Evolutionary conservation across 192 early-diverging fungal genomes (phyloP).

Genomic region (Backusella morwellensis): DNA sequence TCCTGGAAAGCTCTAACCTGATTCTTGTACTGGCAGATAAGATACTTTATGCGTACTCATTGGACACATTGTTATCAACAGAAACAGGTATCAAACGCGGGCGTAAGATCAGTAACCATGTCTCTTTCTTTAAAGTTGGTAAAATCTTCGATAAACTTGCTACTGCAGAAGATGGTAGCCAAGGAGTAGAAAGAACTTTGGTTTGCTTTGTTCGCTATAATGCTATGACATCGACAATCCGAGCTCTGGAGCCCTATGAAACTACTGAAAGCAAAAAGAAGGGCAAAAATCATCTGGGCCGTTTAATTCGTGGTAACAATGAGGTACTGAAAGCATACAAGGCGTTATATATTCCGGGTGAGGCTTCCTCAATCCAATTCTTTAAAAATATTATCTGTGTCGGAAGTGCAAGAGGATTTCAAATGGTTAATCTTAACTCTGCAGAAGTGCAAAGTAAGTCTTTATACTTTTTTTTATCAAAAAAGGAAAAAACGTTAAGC

Average conservation of each 20-base stretch:
- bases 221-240: conserved; percentile 73
- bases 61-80: conserved; percentile 50
- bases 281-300: conserved; percentile 45
- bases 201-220: conserved; percentile 74
- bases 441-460: conserved; percentile 68
- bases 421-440: conserved; percentile 85
- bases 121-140: conserved; percentile 76
- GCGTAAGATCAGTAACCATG: conserved; percentile 58
- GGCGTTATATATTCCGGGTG: conserved; percentile 93
- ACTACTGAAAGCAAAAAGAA: conserved; percentile 41
- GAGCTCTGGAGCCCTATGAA: conserved; percentile 70
- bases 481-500: not conserved
- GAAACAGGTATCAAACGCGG: conserved; percentile 40
- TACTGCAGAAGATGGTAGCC: not conserved
- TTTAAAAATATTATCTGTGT: conserved; percentile 85
- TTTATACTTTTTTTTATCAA: not conserved
- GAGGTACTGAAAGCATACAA: conserved; percentile 59
- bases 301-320: conserved; percentile 41
- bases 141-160: conserved; percentile 25
- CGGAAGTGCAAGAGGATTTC: conserved; percentile 89
- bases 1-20: conserved; percentile 73
- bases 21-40: conserved; percentile 82
- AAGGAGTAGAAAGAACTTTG: conserved; percentile 31
- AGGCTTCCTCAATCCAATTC: conserved; percentile 84
- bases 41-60: conserved; percentile 52